Base-by-base conservation (phyloP, 768 basidiomycete species). In the Tremella mesenterica region DNA sequence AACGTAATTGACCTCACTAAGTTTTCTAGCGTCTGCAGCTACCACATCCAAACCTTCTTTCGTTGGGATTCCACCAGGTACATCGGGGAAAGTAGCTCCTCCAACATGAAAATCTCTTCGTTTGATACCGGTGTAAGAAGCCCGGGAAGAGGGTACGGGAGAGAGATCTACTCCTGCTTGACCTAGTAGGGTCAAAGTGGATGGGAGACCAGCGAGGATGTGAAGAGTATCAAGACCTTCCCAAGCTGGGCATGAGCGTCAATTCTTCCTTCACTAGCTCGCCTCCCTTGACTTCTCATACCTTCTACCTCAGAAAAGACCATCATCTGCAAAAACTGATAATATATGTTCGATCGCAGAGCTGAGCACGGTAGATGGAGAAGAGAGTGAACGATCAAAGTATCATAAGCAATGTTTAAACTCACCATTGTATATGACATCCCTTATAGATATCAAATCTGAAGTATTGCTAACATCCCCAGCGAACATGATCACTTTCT, bases 181-280 rank as follows among this genome's bases (percentile, higher is more conserved):
- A 2, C 81, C 79, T 70, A 91, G 76, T 23, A 93, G 75, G 0
- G 89, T 85, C 48, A 80, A 81, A 2, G 90, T 76, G 10, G 88
- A 83, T 0, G 87, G 87, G 0, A 91, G 85, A 3, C 91, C 91
- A 2, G 89, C 88, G 28, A 81, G 79, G 30, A 93, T 80, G 27
- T 89, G 75, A 4, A 93, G 67, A 0, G 90, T 93, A 70, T 93
- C 90, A 1, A 92, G 60, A 14, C 88, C 86, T 1, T 74, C 75
- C 88, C 88, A 91, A 59, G 77, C 90, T 92, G 56, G 26, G 10
- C 10, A 18, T 36, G n/a, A 36, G 33, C 10, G 33, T 36, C 10
- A 36, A 36, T 10, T 10, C 18, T 18, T 10, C n/a, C n/a, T n/a
- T n/a, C n/a, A n/a, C n/a, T n/a, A n/a, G n/a, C n/a, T n/a, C n/a